A percentile compares a stretch with the other conserved stretches of the same genome.
phyloP scores from a whole-genome alignment of 192 early-diverging fungal species.

The Backusella liffmaniae region DNA sequence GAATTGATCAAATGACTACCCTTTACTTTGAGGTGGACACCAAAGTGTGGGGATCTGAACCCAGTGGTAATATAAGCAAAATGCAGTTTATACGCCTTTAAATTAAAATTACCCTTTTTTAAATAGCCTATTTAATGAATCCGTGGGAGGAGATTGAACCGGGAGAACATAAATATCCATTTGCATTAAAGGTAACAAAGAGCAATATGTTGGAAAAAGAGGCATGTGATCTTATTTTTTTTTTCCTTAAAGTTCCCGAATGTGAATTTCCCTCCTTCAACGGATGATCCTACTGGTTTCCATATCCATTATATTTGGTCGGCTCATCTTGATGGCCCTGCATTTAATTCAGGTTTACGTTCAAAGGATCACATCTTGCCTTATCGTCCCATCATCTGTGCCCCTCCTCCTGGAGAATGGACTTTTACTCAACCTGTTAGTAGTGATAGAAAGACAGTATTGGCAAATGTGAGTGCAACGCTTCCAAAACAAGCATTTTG shows the following conservation, averaged over 20 bases:
- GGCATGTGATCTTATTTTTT: background rate
- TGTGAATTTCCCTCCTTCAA: constrained; percentile 42
- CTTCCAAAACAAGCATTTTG: constrained; percentile 34
- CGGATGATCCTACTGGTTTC: constrained; percentile 33
- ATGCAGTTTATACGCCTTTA: background rate
- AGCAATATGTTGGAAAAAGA: background rate
- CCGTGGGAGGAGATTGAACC: constrained; percentile 34
- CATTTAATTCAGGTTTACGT: constrained; percentile 9
- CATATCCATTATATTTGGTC: constrained; percentile 34
- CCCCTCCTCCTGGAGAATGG: constrained; percentile 35
- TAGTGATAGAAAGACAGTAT: constrained; percentile 24
- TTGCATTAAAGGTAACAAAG: constrained; percentile 42
- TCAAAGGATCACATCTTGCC: constrained; percentile 32
- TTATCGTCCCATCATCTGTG: constrained; percentile 37
- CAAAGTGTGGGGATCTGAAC: constrained; percentile 34
- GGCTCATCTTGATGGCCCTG: constrained; percentile 35
- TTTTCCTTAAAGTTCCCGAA: constrained; percentile 30
- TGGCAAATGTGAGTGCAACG: constrained; percentile 29
- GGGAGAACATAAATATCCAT: constrained; percentile 35
- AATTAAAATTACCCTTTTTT: background rate
- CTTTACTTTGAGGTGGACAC: constrained; percentile 29
- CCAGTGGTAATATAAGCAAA: constrained; percentile 14
- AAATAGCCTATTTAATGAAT: constrained; percentile 20
- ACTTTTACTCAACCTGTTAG: constrained; percentile 17
- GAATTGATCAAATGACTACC: constrained; percentile 31